phyloP scores from a whole-genome alignment of 768 basidiomycete species.

The Tricholoma sp. region DNA sequence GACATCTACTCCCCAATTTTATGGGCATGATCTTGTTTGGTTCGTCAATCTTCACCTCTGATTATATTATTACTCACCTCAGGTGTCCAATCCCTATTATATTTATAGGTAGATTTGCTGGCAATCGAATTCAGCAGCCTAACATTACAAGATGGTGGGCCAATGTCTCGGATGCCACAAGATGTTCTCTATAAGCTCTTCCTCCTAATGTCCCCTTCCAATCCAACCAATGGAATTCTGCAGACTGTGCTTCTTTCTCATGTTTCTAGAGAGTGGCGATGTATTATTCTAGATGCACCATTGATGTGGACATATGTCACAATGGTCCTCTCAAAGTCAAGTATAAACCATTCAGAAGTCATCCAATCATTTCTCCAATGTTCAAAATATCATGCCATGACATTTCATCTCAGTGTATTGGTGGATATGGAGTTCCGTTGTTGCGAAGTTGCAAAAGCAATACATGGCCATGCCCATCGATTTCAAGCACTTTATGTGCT shows the following conservation, averaged over 20 bases:
- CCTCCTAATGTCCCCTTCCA: slow-evolving; percentile 2
- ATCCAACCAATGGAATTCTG: slow-evolving; percentile 7
- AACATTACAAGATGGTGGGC: neutral
- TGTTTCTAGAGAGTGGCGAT: slow-evolving; percentile 13
- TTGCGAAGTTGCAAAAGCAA: neutral
- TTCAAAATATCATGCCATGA: slow-evolving; percentile 7
- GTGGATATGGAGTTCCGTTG: neutral
- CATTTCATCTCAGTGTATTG: slow-evolving; percentile 8
- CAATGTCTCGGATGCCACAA: slow-evolving; percentile 7
- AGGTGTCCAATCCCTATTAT: neutral
- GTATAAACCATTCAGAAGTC: slow-evolving; percentile 1
- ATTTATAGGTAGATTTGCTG: neutral
- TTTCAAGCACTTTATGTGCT: slow-evolving; percentile 1
- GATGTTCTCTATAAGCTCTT: slow-evolving; percentile 14
- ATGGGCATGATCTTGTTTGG: neutral
- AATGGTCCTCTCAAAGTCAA: slow-evolving; percentile 6
- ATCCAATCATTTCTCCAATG: slow-evolving; percentile 10
- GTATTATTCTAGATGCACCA: slow-evolving; percentile 9
- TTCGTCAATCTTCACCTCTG: neutral
- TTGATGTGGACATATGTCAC: slow-evolving; percentile 14
- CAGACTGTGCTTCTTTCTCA: slow-evolving; percentile 10
- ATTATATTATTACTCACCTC: neutral
- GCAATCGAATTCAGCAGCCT: neutral
- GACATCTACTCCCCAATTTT: neutral
- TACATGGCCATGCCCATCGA: neutral